phyloP scores from a whole-genome alignment of 306 rosid species.

The Glycyrrhiza uralensis region DNA sequence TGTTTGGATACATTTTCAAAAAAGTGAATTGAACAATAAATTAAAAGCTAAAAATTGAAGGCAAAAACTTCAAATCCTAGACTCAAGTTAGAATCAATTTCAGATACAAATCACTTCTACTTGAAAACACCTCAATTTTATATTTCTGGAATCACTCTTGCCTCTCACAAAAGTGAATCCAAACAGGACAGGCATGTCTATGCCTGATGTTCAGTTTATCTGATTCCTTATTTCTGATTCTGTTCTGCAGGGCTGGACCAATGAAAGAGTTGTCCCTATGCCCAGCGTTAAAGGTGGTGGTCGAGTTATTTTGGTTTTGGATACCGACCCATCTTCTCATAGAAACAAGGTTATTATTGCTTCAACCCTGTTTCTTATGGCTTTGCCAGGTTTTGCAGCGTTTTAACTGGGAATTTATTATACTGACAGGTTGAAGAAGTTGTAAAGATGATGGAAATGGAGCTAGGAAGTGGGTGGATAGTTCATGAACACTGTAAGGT shows the following conservation, averaged over 20 bases:
- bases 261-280: constrained; percentile 43
- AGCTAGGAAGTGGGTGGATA: constrained; percentile 74
- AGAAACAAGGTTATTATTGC: constrained; percentile 55
- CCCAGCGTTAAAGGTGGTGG: constrained; percentile 22
- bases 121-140: too few species aligned
- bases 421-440: constrained; percentile 58
- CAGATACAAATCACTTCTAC: too few species aligned
- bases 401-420: neutral
- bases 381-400: neutral
- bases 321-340: constrained; percentile 51
- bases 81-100: too few species aligned
- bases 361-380: neutral
- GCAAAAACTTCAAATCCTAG: too few species aligned
- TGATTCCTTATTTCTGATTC: neutral
- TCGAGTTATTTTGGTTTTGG: constrained; percentile 56
- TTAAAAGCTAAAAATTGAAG: too few species aligned
- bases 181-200: too few species aligned
- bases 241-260: constrained; percentile 62
- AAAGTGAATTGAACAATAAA: too few species aligned
- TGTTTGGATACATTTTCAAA: too few species aligned
- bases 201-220: neutral
- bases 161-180: too few species aligned
- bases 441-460: constrained; percentile 74
- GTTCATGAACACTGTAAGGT: constrained; percentile 66
- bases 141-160: too few species aligned